These are phyloP conservation scores for Spinellus fusiger DNA, from an alignment of 192 early-diverging fungal species.

Conservation along the genomic window DNA sequence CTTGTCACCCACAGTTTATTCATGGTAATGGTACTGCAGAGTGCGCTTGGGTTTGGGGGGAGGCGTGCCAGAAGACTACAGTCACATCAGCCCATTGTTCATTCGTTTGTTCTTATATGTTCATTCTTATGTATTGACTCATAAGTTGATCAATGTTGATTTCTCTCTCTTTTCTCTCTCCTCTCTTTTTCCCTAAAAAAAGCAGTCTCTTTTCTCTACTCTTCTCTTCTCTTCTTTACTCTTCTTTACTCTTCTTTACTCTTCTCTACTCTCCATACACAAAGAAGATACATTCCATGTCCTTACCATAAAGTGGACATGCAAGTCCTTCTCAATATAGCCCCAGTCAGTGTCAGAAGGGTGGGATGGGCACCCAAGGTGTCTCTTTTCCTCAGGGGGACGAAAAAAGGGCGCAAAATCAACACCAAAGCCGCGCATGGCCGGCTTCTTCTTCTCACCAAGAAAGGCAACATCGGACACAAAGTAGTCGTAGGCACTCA, in stretches of 20 bases:
- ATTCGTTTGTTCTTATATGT: too few species aligned
- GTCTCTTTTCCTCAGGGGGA: not conserved
- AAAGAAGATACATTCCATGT: not conserved
- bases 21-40: not conserved
- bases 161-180: too few species aligned
- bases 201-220: too few species aligned
- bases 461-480: not conserved
- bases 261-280: too few species aligned
- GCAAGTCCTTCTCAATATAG: constrained; percentile 1
- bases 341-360: constrained; percentile 7
- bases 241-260: too few species aligned
- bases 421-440: constrained; percentile 3
- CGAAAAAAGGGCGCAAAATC: constrained; percentile 3
- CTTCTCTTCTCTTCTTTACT: too few species aligned
- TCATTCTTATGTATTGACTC: too few species aligned
- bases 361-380: too few species aligned
- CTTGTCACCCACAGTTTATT: too few species aligned
- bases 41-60: not conserved
- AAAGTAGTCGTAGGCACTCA: constrained; percentile 3
- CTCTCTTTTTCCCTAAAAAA: too few species aligned
- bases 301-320: constrained; percentile 5
- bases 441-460: not conserved
- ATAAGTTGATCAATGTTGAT: too few species aligned
- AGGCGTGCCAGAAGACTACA: not conserved
- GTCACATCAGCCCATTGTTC: too few species aligned